phyloP scores from a whole-genome alignment of 2,329 filamentous ascomycete genomes.

The Penicillium verrucosum region DNA sequence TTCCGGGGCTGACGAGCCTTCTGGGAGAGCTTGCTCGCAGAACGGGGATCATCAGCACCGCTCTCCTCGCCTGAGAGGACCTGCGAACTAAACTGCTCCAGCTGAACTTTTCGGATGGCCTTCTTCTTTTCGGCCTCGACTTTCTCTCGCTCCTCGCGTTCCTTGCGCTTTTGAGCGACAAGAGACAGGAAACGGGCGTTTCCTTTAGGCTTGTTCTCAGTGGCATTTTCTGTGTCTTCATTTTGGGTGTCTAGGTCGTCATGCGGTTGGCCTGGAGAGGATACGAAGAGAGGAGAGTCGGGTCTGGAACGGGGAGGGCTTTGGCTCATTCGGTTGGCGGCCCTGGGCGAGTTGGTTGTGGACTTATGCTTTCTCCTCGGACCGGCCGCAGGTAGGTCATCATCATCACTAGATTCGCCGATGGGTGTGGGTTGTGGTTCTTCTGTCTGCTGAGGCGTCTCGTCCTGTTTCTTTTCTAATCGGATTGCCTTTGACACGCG shows the following conservation, averaged over 20 bases:
- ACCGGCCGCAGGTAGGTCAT: constrained; percentile 31
- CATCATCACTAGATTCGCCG: constrained; percentile 24
- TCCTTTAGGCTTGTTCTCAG: constrained; percentile 31
- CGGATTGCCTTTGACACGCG: constrained; percentile 36
- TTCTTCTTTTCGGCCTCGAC: constrained; percentile 45
- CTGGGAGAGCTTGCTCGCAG: constrained; percentile 66
- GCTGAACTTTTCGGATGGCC: constrained; percentile 32
- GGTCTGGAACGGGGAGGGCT: constrained; percentile 29
- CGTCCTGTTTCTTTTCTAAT: constrained; percentile 15
- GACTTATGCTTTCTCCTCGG: constrained; percentile 28
- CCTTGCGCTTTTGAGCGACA: constrained; percentile 68
- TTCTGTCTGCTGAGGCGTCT: constrained; percentile 10
- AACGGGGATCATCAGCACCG: constrained; percentile 60
- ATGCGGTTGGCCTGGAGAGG: constrained; percentile 28
- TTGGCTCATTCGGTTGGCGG: constrained; percentile 25
- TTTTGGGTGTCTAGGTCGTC: constrained; percentile 21
- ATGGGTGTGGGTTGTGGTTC: constrained; percentile 7
- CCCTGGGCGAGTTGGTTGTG: constrained; percentile 25
- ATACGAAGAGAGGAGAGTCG: constrained; percentile 47
- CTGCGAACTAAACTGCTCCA: constrained; percentile 37
- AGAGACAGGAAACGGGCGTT: constrained; percentile 67
- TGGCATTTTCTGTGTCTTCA: constrained; percentile 25
- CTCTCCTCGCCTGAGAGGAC: constrained; percentile 52
- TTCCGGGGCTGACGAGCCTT: constrained; percentile 67
- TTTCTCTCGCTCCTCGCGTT: constrained; percentile 66